Base-by-base conservation (phyloP, 2,329 filamentous ascomycete species). In the Alternaria angustiovoidea region DNA sequence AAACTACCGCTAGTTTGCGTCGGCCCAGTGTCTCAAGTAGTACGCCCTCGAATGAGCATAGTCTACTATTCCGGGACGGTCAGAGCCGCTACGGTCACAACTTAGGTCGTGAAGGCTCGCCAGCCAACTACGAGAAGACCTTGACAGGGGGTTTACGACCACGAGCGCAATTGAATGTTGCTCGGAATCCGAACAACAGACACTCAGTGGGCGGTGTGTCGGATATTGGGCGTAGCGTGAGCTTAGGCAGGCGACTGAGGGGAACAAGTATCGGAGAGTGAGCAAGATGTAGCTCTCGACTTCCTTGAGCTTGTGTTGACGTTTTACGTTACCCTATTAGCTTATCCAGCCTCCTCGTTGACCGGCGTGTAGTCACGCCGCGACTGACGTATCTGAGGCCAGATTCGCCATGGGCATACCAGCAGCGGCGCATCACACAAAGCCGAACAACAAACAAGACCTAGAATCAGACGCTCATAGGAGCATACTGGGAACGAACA, bases 191-290 rank as follows among this genome's bases (percentile, higher is more conserved):
- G 28, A 72, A 63, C 52, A 75, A 74, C 43, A 63, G 74, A 52
- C 71, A 73, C 38, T 75, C 74, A 11, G 68, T 74, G 8, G 71
- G 70, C 18, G 70, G 71, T 11, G 66, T 69, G 12, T 52, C 65
- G 7, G 69, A 72, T 14, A 62, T 78, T 4, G 66, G 62, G 8
- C 70, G 75, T n/a, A 75, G 58, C 34, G 69, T 69, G 30, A 77
- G 70, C 51, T 42, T 78, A 38, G 70, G 65, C 14, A 68, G 74
- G 44, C 67, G 75, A 24, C 24, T 69, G 42, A 66, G 75, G 42
- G 75, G 74, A 44, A 67, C 66, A 28, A 72, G 68, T 54, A 73
- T 67, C 39, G 76, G 70, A 61, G 72, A 78, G 67, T 78, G 73
- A 77, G 66, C 64, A 66, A 51, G 52, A 24, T 43, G 59, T 55